Base-by-base conservation (phyloP, 2,329 filamentous ascomycete genomes). In the Hymenoscyphus linearis region DNA sequence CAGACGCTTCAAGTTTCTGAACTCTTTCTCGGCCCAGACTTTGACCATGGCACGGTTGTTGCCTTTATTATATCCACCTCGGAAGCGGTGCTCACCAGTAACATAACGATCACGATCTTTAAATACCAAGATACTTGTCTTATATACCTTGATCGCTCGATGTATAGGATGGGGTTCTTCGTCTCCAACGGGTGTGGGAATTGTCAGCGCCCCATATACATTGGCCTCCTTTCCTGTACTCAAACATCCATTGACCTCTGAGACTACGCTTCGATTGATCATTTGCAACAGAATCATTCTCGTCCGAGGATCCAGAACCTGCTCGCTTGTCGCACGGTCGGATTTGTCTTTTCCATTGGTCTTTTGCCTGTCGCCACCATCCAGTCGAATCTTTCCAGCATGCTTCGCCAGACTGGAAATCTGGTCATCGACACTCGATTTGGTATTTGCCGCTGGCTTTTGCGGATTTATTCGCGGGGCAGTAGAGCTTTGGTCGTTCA, bases 171-270 rank as follows among this genome's bases (percentile, higher is more conserved):
- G 77, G 2, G 73, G 69, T 18, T 76, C 75, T 44, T 82, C 74
- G 25, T 73, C 76, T 10, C 83, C 81, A 6, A 85, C 76, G 4
- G 79, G 75, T 2, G 82, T 79, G 0, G 80, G 77, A 56, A 85
- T 79, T 2, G 86, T 83, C 12, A 96, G 82, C 18, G 93, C 92
- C 65, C 96, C 91, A 77, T 99, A 99, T 27, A 99, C 95, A 74
- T 99, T 99, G 63, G 95, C 95, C 76, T 99, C 95, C 75, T 99
- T 99, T 60, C 95, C 95, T 0, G 95, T 99, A 64, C 91, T 96
- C 68, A 99, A 84, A 73, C 95, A 95, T 54, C 96, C 95, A 74
- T 99, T 92, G 57, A 99, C 88, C 75, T 97, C 93, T 61, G 88
- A 90, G 56, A 99, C 87, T 65, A 93, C 81, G 63, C 91, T 89